Evolutionary conservation across 148 eudicot genomes (phyloP), one percentile per base, ranked within the genome.

Genomic region (Persicaria maculosa): DNA sequence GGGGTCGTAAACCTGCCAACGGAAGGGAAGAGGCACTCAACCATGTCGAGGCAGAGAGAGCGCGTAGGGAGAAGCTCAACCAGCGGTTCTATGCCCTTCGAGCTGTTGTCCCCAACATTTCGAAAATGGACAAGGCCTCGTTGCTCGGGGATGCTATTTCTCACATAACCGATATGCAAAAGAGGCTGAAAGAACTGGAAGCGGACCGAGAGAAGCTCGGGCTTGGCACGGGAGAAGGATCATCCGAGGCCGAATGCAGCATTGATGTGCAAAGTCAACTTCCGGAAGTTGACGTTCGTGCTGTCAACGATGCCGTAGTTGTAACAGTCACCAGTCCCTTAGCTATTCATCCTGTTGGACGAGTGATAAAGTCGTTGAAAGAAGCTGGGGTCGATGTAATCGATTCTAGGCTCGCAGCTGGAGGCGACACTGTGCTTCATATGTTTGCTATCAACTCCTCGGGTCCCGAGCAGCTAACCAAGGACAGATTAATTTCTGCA

Each of bases 51-150:
- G 91, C 94, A 4, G 91, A 87, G 84, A 75, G 88, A 55, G 83
- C 75, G 4, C 74, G 89, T 14, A 76, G 94, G 54, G 87, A 87
- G 79, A 86, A 84, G 84, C 84, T 89, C 5, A 89, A 89, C 75
- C 83, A 75, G 12, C 77, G 82, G 4, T 89, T 87, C 74, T 85
- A 79, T 61, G 81, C 89, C 1, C 83, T 89, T 0, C 75, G 91
- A 1, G 75, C 85, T 0, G 90, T 84, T 0, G 93, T 89, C 12
- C 90, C 93, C 1, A 82, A 89, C 62, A 88, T 89, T 5, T 83
- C 89, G 4, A 87, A 77, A 65, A 87, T 87, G 91, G 89, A 89
- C 75, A 87, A 83, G 64, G 94, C 94, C 1, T 89, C 94, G 11
- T 52, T 89, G 7, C 81, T 89, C 1, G 77, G 78, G 0, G 94